A percentile compares a stretch with the other conserved stretches of the same genome.
phyloP scores from a whole-genome alignment of 164 flowering plant species.

The Magnolia changhungtana region DNA sequence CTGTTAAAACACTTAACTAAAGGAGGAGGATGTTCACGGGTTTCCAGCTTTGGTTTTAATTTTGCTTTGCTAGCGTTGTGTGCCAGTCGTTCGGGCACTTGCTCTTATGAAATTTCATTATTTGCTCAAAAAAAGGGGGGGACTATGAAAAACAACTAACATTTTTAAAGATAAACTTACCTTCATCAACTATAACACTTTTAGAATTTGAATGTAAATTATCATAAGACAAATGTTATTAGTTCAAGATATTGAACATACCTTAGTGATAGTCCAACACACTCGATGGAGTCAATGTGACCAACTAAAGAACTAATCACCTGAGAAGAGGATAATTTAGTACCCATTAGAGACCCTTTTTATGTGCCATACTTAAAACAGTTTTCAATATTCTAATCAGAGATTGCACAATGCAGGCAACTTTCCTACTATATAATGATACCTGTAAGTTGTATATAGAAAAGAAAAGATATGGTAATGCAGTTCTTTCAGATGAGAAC shows the following conservation, averaged over 20 bases:
- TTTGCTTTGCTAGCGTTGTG: no score
- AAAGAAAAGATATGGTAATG: neutral
- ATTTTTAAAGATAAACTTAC: neutral
- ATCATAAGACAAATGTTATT: neutral
- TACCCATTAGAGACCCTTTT: neutral
- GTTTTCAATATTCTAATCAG: neutral
- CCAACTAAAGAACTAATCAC: slow-evolving; percentile 67
- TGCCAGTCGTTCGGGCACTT: no score
- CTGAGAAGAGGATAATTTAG: slow-evolving; percentile 26
- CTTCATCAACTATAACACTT: neutral
- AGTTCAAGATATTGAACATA: slow-evolving; percentile 14
- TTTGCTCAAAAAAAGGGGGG: no score
- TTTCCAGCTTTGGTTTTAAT: no score
- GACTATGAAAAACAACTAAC: no score
- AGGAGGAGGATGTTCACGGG: no score
- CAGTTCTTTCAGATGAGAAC: no score
- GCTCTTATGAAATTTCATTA: no score
- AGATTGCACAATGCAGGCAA: neutral
- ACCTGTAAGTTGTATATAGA: neutral
- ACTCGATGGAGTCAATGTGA: slow-evolving; percentile 86
- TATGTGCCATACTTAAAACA: neutral
- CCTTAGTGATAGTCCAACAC: slow-evolving; percentile 63
- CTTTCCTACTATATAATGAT: neutral
- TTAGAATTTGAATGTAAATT: neutral
- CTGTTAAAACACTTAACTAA: no score